Evolutionary conservation across 202 grass and related monocot genomes (phyloP).

Genomic region (Setaria italica): DNA sequence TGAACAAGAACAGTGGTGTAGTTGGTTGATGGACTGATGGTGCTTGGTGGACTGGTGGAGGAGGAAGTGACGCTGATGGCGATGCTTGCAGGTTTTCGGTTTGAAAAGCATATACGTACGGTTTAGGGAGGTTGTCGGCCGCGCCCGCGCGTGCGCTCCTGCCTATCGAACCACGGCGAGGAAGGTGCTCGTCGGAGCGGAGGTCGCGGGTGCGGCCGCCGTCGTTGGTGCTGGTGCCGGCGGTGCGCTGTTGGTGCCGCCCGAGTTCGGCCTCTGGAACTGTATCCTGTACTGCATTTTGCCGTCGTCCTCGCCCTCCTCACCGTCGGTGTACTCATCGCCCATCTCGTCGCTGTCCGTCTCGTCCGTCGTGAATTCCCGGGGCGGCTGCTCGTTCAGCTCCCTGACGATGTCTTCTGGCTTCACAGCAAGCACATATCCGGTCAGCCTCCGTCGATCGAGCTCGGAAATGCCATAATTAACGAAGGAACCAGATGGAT

Average conservation of each 20-base stretch:
- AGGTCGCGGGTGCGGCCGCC: conserved; percentile 38
- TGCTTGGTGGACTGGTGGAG: conserved; percentile 6
- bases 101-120: conserved; percentile 25
- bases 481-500: neutral
- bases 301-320: conserved; percentile 61
- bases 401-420: conserved; percentile 90
- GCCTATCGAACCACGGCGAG: conserved; percentile 84
- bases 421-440: conserved; percentile 63
- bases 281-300: conserved; percentile 90
- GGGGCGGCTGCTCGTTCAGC: conserved; percentile 60
- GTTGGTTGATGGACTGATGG: conserved; percentile 35
- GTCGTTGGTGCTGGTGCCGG: conserved; percentile 13
- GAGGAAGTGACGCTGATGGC: neutral
- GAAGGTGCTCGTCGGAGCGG: conserved; percentile 71
- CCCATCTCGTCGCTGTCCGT: conserved; percentile 71
- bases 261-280: conserved; percentile 71
- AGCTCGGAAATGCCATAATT: neutral
- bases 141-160: neutral
- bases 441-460: conserved; percentile 50
- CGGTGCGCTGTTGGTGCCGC: conserved; percentile 38
- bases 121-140: neutral
- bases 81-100: conserved; percentile 26
- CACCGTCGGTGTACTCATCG: conserved; percentile 73
- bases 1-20: conserved; percentile 15
- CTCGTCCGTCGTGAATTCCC: conserved; percentile 63